Evolutionary conservation across 2,329 filamentous ascomycete species (phyloP), one percentile per base, ranked within the genome.

Genomic region (Dryadomyces sulphureus): DNA sequence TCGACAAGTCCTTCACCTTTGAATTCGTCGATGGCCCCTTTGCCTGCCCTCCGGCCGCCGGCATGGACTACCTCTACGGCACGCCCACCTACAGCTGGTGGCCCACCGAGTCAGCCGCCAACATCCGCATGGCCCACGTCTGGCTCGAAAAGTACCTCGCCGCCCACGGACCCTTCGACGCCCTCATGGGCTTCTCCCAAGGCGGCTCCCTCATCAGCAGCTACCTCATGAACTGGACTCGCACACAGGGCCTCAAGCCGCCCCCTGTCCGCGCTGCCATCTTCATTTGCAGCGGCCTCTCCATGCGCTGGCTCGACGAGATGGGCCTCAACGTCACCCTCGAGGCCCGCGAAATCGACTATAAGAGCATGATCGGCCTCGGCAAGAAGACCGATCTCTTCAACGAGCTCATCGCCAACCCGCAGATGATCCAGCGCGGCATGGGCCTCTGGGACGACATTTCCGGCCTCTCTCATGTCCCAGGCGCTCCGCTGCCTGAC

Each of bases 251-350:
- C n/a, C 12, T n/a, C 38, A 49, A 53, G 4, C 53, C 55, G 5
- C 52, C 60, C 8, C 61, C 62, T 1, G 66, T 68, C 52, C 54
- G 54, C 21, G 62, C 61, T 5, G 65, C 60, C 43, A 52, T 66
- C 27, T 67, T 67, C 51, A 54, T 67, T 36, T 62, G 62, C 49
- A 65, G 65, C 30, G 59, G 59, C 8, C 39, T 67, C 35, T 59
- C 63, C 11, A 55, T 67, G 25, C 48, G 50, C 5, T 55, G 55
- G 17, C 54, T 65, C 1, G 59, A 58, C 32, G 59, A 62, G 30
- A 55, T 67, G 5, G 62, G 59, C 6, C 54, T 64, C 2, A 46
- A 50, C 2, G 56, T 66, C 1, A 50, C 63, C 12, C 49, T 53
- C 11, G 52, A 54, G 20, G 62, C 63, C 3, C 54, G 58, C 35